Base-by-base conservation (phyloP, 306 rosid genomes). In the Prunus mume region DNA sequence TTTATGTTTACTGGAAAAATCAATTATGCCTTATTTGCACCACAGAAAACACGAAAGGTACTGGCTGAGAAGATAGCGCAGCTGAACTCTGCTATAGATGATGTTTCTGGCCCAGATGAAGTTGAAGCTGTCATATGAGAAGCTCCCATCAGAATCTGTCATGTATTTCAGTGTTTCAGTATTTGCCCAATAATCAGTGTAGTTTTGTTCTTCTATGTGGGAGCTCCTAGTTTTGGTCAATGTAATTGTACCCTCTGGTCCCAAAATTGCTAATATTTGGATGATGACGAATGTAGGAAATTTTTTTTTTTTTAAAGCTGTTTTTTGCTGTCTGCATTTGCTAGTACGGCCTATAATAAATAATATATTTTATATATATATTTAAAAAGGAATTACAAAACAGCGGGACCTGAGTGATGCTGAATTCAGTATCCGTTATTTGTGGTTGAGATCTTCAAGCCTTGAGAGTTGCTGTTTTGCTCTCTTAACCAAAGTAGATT, bases 81-180 rank as follows among this genome's bases (percentile, higher is more conserved):
- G 81, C 86, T 95, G 80, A 95, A 89, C 73, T 82, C 95, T 76
- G 96, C 99, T 54, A 95, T 95, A 79, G 99, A 95, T 83, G 97
- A 84, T 72, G 93, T 95, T 86, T 90, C 99, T 78, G 49, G 92
- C 72, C 93, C 95, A 6, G 97, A 90, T 69, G 96, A 90, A 86
- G 72, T 87, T 76, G 96, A 90, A 88, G 89, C 97, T 76, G 78
- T 89, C 80, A 56, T 86, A 77, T 90, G 89, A 91, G 82, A 75
- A 24, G 78, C 71, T 83, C 56, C 64, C 57, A 28, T 47, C 52
- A 3, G 52, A 47, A 47, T 47, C 5, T 56, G 73, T 19, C 64
- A 6, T 60, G 19, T 15, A 45, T 9, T 22, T 55, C 38, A 79
- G 65, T 58, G 79, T 81, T 82, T 47, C 79, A 32, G 57, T 57